Evolutionary conservation across 257 asterid genomes (phyloP).

Genomic region (Avicennia marina): DNA sequence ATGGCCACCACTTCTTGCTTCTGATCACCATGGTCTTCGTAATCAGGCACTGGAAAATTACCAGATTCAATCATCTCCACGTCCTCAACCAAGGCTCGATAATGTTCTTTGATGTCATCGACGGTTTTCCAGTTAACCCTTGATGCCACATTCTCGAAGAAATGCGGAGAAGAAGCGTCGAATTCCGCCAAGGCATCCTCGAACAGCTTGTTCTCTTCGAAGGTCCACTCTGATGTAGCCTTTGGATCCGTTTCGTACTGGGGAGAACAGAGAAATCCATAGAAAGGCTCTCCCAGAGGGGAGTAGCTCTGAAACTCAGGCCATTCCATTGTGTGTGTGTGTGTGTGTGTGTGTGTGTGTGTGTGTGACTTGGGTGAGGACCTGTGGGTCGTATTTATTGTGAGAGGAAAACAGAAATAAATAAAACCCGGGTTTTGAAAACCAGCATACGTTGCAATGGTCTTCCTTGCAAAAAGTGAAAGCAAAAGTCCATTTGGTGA

Average conservation of each 20-base stretch:
- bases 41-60: constrained; percentile 15
- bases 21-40: background rate
- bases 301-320: too few species aligned
- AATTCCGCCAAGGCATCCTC: constrained; percentile 27
- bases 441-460: background rate
- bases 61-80: constrained; percentile 28
- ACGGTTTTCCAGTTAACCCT: constrained; percentile 25
- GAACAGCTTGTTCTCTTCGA: constrained; percentile 25
- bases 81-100: constrained; percentile 20
- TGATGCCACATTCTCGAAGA: constrained; percentile 19
- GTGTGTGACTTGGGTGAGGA: background rate
- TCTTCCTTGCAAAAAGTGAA: constrained; percentile 7
- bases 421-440: background rate
- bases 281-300: too few species aligned
- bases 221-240: constrained; percentile 16
- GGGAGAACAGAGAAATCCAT: constrained; percentile 12
- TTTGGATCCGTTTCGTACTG: background rate
- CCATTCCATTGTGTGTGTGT: too few species aligned
- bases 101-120: constrained; percentile 22
- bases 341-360: background rate
- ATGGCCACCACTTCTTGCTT: background rate
- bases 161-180: constrained; percentile 4
- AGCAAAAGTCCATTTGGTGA: constrained; percentile 11
- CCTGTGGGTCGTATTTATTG: constrained; percentile 12
- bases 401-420: background rate